These are phyloP conservation scores for Apophysomyces ossiformis DNA, from an alignment of 371 early-diverging fungal species.

Conservation along the genomic window DNA sequence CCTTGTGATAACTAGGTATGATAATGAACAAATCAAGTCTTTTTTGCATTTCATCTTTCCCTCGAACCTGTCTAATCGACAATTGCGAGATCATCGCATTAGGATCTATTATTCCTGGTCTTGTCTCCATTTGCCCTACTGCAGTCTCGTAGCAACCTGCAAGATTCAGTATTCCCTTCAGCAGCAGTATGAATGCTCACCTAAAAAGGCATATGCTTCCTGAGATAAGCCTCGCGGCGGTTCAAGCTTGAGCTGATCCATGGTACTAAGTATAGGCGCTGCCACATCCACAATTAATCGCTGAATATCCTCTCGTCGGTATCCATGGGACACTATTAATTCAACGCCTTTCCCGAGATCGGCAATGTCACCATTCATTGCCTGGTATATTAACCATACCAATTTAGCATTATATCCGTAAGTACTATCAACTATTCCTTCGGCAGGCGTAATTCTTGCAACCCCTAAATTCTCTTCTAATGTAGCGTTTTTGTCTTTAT, in stretches of 20 bases:
- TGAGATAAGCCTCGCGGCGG: conserved; percentile 49
- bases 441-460: conserved; percentile 9
- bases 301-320: conserved; percentile 41
- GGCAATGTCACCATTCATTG: conserved; percentile 2
- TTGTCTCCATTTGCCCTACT: conserved; percentile 23
- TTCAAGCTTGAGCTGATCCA: conserved; percentile 41
- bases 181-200: conserved; percentile 26
- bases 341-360: conserved; percentile 15
- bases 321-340: conserved; percentile 34
- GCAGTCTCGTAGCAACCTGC: conserved; percentile 68
- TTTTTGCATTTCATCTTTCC: not conserved
- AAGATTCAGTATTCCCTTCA: conserved; percentile 36
- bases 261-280: conserved; percentile 46
- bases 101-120: conserved; percentile 3
- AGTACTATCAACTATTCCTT: not conserved
- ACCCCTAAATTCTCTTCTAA: conserved; percentile 23
- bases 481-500: not conserved
- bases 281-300: conserved; percentile 50
- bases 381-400: conserved; percentile 23
- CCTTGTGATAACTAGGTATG: not conserved
- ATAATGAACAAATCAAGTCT: not conserved
- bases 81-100: not conserved
- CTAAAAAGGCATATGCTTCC: conserved; percentile 54
- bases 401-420: conserved; percentile 18
- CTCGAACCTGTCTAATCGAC: not conserved